These are phyloP conservation scores for Cystofilobasidium bisporidii DNA, from an alignment of 768 basidiomycete species.

Conservation along the genomic window DNA sequence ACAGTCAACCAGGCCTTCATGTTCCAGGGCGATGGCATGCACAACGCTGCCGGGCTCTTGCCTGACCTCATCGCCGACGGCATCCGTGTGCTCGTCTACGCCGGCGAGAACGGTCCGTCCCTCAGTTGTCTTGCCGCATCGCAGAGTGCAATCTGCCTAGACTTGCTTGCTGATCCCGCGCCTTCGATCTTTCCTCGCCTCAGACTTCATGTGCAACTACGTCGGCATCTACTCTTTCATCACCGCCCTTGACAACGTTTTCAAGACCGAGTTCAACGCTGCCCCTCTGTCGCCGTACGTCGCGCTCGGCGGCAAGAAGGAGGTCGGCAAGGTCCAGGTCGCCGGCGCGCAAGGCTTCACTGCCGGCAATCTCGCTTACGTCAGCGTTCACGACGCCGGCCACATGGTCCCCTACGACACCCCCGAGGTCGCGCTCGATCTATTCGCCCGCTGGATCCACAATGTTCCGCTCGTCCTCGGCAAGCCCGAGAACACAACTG, in stretches of 20 bases:
- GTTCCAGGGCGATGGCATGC: constrained; percentile 75
- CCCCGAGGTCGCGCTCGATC: constrained; percentile 68
- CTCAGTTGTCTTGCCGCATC: constrained; percentile 12
- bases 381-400: constrained; percentile 69
- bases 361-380: constrained; percentile 79
- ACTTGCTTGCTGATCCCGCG: constrained; percentile 32
- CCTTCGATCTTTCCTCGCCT: constrained; percentile 28
- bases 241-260: constrained; percentile 52
- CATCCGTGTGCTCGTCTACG: constrained; percentile 75
- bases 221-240: constrained; percentile 69
- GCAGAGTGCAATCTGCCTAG: no score
- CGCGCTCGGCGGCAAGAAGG: constrained; percentile 47
- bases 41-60: constrained; percentile 66
- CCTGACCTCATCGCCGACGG: constrained; percentile 74
- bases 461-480: constrained; percentile 20
- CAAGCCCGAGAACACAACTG: constrained; percentile 17
- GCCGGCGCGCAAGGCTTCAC: constrained; percentile 56
- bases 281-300: constrained; percentile 51
- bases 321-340: constrained; percentile 54
- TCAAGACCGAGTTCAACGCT: constrained; percentile 54
- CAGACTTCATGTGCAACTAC: constrained; percentile 75
- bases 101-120: constrained; percentile 46
- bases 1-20: constrained; percentile 33
- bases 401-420: constrained; percentile 76
- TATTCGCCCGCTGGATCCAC: constrained; percentile 37